phyloP scores from a whole-genome alignment of 176 grass and related monocot species.

The Bonia amplexicaulis region DNA sequence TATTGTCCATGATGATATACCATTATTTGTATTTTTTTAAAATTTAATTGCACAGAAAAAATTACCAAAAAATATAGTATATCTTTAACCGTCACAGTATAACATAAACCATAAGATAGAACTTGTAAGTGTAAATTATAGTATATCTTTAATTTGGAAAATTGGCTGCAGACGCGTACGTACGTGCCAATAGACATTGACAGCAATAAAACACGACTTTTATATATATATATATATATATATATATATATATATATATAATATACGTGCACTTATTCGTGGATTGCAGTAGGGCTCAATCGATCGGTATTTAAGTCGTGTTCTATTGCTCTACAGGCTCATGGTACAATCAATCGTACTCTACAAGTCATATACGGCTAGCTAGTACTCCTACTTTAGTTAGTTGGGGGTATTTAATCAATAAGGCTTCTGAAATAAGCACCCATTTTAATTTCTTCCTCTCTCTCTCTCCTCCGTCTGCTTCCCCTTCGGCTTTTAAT shows the following conservation, averaged over 20 bases:
- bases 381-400: background rate
- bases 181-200: too few species aligned
- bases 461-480: background rate
- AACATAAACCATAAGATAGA: too few species aligned
- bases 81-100: too few species aligned
- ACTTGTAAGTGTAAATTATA: too few species aligned
- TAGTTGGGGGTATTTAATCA: background rate
- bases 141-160: too few species aligned
- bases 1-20: too few species aligned
- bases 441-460: background rate
- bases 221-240: too few species aligned
- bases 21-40: too few species aligned
- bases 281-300: background rate
- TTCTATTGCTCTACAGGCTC: background rate
- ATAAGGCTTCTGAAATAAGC: background rate
- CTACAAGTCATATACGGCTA: background rate
- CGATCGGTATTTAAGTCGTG: background rate
- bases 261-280: background rate
- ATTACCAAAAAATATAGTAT: accelerated
- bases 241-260: too few species aligned
- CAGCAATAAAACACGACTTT: too few species aligned
- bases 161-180: too few species aligned
- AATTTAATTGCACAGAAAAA: too few species aligned
- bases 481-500: background rate
- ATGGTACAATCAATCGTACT: background rate